Conservation (phyloP, 768 basidiomycete genomes). For the Trametes gibbosa region DNA sequence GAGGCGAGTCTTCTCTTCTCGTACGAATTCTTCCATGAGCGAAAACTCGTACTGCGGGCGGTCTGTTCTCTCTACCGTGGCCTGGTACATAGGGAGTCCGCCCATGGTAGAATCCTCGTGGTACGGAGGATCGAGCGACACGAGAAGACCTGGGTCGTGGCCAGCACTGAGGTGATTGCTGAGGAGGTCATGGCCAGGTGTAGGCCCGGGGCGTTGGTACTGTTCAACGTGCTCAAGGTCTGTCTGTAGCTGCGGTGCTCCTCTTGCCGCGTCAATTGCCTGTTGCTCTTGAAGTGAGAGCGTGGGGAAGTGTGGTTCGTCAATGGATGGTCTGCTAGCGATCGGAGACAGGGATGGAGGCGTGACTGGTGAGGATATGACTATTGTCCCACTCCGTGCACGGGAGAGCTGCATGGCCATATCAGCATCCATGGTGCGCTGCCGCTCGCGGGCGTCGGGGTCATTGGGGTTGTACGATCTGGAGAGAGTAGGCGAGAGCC, state of each 20-base stretch:
- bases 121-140: slow-evolving; percentile 22
- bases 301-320: slow-evolving; percentile 36
- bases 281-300: slow-evolving; percentile 52
- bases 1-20: slow-evolving; percentile 60
- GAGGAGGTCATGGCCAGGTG: slow-evolving; percentile 30
- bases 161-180: slow-evolving; percentile 36
- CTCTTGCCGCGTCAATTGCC: slow-evolving; percentile 40
- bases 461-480: slow-evolving; percentile 69
- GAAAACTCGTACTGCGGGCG: slow-evolving; percentile 69
- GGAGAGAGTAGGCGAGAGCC: slow-evolving; percentile 60
- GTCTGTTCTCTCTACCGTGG: slow-evolving; percentile 36
- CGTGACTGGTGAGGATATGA: slow-evolving; percentile 31
- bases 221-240: slow-evolving; percentile 13
- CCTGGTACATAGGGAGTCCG: slow-evolving; percentile 69
- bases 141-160: slow-evolving; percentile 51
- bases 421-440: slow-evolving; percentile 91
- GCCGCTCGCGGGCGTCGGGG: slow-evolving; percentile 77
- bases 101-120: slow-evolving; percentile 34
- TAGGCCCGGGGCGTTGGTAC: slow-evolving; percentile 32
- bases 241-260: slow-evolving; percentile 28
- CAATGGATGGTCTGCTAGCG: slow-evolving; percentile 27
- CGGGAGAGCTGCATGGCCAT: slow-evolving; percentile 82
- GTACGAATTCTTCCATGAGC: slow-evolving; percentile 75
- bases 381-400: slow-evolving; percentile 63
- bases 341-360: slow-evolving; percentile 34